A percentile compares a stretch with the other conserved stretches of the same genome.
Conservation (phyloP, 805 yeast genomes). For the Saturnispora saitoi region DNA sequence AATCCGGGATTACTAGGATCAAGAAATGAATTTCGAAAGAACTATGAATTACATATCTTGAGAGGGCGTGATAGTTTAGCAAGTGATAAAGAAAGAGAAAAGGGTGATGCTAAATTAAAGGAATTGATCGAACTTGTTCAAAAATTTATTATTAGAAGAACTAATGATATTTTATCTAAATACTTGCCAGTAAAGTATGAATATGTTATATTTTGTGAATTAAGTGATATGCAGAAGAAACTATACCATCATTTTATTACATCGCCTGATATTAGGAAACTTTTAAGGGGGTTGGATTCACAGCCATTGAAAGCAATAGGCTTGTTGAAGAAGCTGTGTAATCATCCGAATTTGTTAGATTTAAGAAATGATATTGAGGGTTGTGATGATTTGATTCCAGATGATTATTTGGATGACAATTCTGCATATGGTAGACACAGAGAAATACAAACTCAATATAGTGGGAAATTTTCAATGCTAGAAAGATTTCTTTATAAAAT, state of each 20-base stretch:
- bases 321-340: conserved; percentile 79
- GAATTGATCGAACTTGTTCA: conserved; percentile 73
- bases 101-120: conserved; percentile 60
- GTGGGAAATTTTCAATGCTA: conserved; percentile 80
- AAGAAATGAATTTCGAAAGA: conserved; percentile 71
- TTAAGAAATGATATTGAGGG: conserved; percentile 76
- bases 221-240: conserved; percentile 66
- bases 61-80: conserved; percentile 88
- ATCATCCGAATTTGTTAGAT: conserved; percentile 81
- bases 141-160: conserved; percentile 85
- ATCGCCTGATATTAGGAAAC: conserved; percentile 64
- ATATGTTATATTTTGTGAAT: conserved; percentile 86
- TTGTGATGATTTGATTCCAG: conserved; percentile 56
- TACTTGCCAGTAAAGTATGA: conserved; percentile 94
- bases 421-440: conserved; percentile 46
- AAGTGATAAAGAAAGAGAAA: conserved; percentile 61
- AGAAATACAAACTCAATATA: conserved; percentile 69
- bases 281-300: conserved; percentile 59
- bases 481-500: conserved; percentile 79
- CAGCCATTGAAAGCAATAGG: conserved; percentile 91
- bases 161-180: conserved; percentile 89
- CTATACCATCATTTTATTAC: conserved; percentile 69
- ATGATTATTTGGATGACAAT: conserved; percentile 50
- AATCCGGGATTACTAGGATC: conserved; percentile 91
- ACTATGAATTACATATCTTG: conserved; percentile 73